phyloP scores from a whole-genome alignment of 192 early-diverging fungal genomes.

The Phlyctochytrium arcticum region DNA sequence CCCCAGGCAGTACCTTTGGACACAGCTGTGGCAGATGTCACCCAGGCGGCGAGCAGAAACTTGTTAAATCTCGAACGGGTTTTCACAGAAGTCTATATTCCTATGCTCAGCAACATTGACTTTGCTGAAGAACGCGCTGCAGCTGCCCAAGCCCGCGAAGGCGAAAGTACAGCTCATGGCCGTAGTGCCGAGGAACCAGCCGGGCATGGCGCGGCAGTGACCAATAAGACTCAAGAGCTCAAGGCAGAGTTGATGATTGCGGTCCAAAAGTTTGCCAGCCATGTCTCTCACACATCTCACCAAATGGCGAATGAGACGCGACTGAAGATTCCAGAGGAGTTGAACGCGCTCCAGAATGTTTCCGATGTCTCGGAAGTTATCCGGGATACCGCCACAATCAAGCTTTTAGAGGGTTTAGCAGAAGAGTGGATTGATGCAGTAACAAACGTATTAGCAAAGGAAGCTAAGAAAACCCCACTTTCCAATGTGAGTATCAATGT shows the following conservation, averaged over 20 bases:
- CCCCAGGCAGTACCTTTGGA: no score
- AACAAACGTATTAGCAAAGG: slow-evolving; percentile 41
- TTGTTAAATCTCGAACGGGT: slow-evolving; percentile 56
- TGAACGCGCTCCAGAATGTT: slow-evolving; percentile 27
- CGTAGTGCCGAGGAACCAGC: neutral
- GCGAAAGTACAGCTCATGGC: neutral
- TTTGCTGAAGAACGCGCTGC: slow-evolving; percentile 11
- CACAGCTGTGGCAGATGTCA: no score
- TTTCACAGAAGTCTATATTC: slow-evolving; percentile 52
- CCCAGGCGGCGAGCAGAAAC: no score
- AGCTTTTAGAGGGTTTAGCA: slow-evolving; percentile 40
- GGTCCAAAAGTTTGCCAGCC: slow-evolving; percentile 51
- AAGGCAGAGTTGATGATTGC: slow-evolving; percentile 43
- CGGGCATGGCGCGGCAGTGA: neutral
- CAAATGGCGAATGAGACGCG: slow-evolving; percentile 55
- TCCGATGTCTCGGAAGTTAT: slow-evolving; percentile 32
- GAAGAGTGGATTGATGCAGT: slow-evolving; percentile 59
- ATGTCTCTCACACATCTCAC: slow-evolving; percentile 51
- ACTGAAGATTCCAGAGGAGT: slow-evolving; percentile 53
- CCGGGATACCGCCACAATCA: slow-evolving; percentile 30
- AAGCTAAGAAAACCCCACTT: slow-evolving; percentile 46
- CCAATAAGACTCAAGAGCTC: slow-evolving; percentile 21
- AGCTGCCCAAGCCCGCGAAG: neutral
- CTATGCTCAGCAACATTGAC: slow-evolving; percentile 40
- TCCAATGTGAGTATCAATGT: slow-evolving; percentile 36